Evolutionary conservation across 345 rosid genomes (phyloP), one percentile per base, ranked within the genome.

Genomic region (Orychophragmus violaceus): DNA sequence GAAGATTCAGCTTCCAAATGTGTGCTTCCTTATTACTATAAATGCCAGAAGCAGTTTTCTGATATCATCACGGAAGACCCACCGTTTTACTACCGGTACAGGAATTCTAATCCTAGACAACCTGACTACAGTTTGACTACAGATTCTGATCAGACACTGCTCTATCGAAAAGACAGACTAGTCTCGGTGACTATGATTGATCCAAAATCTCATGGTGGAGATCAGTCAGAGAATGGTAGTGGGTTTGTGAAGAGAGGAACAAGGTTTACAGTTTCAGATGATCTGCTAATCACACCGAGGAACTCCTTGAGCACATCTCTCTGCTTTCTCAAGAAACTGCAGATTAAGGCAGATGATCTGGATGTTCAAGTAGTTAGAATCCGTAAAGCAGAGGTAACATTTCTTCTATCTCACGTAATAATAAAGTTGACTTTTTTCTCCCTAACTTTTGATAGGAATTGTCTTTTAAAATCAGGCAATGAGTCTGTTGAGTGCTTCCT

Each of bases 261-360:
- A 23, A 50, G 48, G 59, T 64, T 64, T 49, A 32, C 35, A 11
- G 58, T 50, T 35, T 32, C 70, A 3, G 70, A 65, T 36, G 70
- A 52, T 33, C 5, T 65, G n/a, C 0, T 50, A 0, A 50, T 50
- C 36, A 50, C 25, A 4, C 60, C 51, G 11, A 24, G 14, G 17
- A 29, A 4, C n/a, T n/a, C n/a, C 1, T 6, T 65, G 2, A 32
- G 32, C 11, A 48, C 39, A 8, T 36, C 51, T 5, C 14, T 65
- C 1, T 24, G 5, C 18, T 39, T 23, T 9, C 50, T 65, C 2
- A 65, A 65, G 37, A 36, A 65, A 51, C 11, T 65, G 39, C 39
- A 65, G 25, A 16, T 65, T 37, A 14, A 39, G n/a, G 57, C 56
- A 2, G 44, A 48, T 25, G 61, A 65, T 52, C 13, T 65, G 28